These are phyloP conservation scores for Leishmania mexicana DNA, from an alignment of 208 protist genomes.

Conservation along the genomic window DNA sequence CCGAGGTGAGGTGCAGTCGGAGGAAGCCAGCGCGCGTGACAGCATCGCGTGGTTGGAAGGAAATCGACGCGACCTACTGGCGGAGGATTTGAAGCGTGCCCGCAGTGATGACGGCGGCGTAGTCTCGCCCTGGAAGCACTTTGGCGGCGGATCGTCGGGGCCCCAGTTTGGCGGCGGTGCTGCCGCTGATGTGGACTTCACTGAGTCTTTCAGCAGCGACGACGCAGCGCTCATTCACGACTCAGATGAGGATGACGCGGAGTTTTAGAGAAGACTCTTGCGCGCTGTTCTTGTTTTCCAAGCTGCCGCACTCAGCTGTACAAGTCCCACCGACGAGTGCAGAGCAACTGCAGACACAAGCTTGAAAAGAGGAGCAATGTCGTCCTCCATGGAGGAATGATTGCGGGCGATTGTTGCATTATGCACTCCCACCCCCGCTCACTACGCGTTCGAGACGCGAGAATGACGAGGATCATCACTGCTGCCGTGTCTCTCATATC, in stretches of 20 bases:
- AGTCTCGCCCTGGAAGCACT: conserved; percentile 19
- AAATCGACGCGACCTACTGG: conserved; percentile 40
- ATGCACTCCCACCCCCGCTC: neutral
- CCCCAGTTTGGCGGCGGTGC: conserved; percentile 13
- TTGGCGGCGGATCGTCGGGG: conserved; percentile 5
- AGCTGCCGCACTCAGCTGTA: neutral
- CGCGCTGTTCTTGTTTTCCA: neutral
- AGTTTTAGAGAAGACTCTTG: conserved; percentile 15
- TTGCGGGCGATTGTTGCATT: neutral
- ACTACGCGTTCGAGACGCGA: neutral
- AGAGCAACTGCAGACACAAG: neutral
- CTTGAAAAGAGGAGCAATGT: neutral
- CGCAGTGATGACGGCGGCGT: conserved; percentile 12
- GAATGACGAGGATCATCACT: neutral
- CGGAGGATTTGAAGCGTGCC: conserved; percentile 27
- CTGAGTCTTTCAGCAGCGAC: conserved; percentile 27
- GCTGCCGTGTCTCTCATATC: neutral
- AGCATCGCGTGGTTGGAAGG: conserved; percentile 67
- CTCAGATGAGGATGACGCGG: conserved; percentile 34
- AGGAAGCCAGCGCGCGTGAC: conserved; percentile 37
- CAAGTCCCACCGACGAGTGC: neutral
- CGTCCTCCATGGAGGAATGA: neutral
- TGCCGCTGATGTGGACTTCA: conserved; percentile 5
- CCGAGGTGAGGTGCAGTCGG: conserved; percentile 6
- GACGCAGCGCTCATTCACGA: conserved; percentile 40